Evolutionary conservation across 164 flowering plant species (phyloP), one percentile per base, ranked within the genome.

Genomic region (Litsea cubeba): DNA sequence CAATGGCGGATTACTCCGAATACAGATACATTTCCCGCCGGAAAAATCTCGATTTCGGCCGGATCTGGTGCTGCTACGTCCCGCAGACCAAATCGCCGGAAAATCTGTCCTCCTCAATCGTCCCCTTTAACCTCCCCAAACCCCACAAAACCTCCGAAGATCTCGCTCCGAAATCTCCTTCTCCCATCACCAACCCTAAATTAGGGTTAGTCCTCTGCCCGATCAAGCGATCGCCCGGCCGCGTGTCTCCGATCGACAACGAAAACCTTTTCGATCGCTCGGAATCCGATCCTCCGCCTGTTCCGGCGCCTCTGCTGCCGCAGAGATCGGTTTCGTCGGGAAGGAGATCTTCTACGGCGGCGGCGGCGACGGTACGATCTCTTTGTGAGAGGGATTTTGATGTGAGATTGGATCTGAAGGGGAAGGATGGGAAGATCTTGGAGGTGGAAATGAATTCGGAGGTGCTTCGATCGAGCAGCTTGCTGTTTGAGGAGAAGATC

Each of bases 221-320:
- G 4, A 83, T 95, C 76, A 92, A 91, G 79, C 81, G 89, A 72
- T 92, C 97, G 6, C 98, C 98, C 5, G 98, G 97, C 50, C 81
- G 98, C 71, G 98, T 94, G 57, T 92, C 97, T 2, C 98, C 98
- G 11, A 91, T 94, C 71, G 94, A 92, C 40, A 79, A 89, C 1
- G 87, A 82, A 49, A 75, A 80, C 15, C 28, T 72, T 4, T 69
- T 65, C 6, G 82, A 77, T 28, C 66, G 80, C 10, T 28, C 67
- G 6, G 49, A 57, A 40, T 3, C 72, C 26, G 30, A n/a, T 20
- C 62, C 57, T 50, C 58, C 40, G 18, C 58, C 58, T 10, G 69
- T 12, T 28, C 4, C 32, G 4, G 68, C n/a, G n/a, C 62, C 68
- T 25, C 32, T 10, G 14, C 28, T 25, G 54, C 24, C 67, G 66